Conservation (phyloP, 768 basidiomycete species). For the Cystobasidium onofrii region DNA sequence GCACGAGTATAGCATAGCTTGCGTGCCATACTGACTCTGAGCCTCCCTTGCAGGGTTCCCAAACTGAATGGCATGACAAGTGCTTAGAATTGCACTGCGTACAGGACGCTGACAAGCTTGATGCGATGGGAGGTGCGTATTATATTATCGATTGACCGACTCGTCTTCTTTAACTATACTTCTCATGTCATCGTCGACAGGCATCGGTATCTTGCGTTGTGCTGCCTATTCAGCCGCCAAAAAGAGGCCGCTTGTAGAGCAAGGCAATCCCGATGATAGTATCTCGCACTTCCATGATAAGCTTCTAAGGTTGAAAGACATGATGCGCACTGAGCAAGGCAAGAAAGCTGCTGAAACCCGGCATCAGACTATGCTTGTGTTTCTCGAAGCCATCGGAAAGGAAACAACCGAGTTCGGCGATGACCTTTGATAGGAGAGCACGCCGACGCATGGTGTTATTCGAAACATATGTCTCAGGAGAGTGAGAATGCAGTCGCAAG, state of each 20-base stretch:
- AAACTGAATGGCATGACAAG: slow-evolving; percentile 23
- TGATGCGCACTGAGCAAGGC: slow-evolving; percentile 33
- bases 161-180: neutral
- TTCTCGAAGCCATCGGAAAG: neutral
- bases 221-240: slow-evolving; percentile 36
- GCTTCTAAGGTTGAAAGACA: slow-evolving; percentile 35
- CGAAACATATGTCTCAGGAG: too few species aligned
- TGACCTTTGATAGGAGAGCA: too few species aligned
- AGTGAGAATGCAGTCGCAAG: too few species aligned
- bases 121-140: slow-evolving; percentile 28
- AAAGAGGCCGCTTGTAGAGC: slow-evolving; percentile 14
- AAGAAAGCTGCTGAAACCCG: slow-evolving; percentile 7
- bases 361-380: slow-evolving; percentile 21
- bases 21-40: too few species aligned
- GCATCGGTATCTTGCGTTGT: slow-evolving; percentile 39
- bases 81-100: slow-evolving; percentile 34
- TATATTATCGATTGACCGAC: neutral
- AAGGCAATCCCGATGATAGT: slow-evolving; percentile 20
- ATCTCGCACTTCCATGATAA: slow-evolving; percentile 41
- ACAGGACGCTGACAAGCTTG: slow-evolving; percentile 34
- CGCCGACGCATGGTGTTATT: too few species aligned
- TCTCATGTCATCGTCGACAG: neutral
- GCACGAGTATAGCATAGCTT: neutral
- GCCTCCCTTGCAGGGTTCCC: neutral
- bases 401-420: neutral